Base-by-base conservation (phyloP, 2,329 filamentous ascomycete genomes). In the Leptographium lundbergii region DNA sequence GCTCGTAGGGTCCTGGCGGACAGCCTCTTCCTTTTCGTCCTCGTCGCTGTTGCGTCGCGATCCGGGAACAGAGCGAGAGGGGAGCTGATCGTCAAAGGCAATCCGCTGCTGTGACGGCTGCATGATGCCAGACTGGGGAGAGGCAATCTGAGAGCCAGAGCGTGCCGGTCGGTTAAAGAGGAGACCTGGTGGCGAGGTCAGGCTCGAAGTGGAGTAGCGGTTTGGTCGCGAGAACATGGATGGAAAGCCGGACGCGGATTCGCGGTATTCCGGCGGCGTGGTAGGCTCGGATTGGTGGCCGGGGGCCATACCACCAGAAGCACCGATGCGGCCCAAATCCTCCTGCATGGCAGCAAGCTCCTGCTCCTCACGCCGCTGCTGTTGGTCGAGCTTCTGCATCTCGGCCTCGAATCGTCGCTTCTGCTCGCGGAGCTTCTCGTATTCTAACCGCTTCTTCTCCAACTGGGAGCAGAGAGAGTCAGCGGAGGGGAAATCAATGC, bases 281-380 rank as follows among this genome's bases (percentile, higher is more conserved):
- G 94, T 96, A 19, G 94, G 94, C 74, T 97, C 92, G 66, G 89
- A 96, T 69, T 95, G 89, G 67, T 91, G 88, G 58, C 88, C 88
- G 61, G 84, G 78, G 13, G 58, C 47, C 39, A 59, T 52, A 62
- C 78, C 73, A 66, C 78, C 70, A 60, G 72, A 76, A 66, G 65
- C 70, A 65, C 72, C 74, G 60, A 79, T 78, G 63, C 81, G 76
- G 50, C 78, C 78, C 60, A 95, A 79, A 65, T 94, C 88, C 66
- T 90, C 86, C 67, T 91, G 87, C 75, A 97, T 88, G 70, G 89
- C 85, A 60, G 87, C 84, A 67, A 95, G 85, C 69, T 96, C 91
- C 66, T 87, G 82, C 69, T 91, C 89, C 69, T 94, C 88, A 62
- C 82, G 84, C 63, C 87, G 85, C 71, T 92, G 88, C 70, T 94